Conservation (phyloP, 2,329 filamentous ascomycete genomes). For the Talaromyces sp. region DNA sequence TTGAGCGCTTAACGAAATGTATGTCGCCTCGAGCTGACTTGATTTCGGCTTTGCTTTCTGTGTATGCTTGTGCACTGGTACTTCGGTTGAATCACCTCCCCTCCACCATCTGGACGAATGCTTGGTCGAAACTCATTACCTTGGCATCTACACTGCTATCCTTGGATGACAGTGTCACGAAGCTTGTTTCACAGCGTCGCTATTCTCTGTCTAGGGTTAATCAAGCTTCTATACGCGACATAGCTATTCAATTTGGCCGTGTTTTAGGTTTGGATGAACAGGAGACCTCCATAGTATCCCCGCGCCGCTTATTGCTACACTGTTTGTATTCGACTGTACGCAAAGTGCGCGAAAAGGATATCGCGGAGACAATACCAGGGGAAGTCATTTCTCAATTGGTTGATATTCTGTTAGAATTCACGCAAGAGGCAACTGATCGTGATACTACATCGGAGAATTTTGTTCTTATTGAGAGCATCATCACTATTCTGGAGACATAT, state of each 20-base stretch:
- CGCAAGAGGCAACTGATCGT: conserved; percentile 12
- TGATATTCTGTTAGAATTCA: conserved; percentile 24
- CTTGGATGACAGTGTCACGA: conserved; percentile 25
- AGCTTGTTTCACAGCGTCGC: conserved; percentile 20
- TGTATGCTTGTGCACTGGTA: conserved; percentile 31
- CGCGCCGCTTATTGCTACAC: conserved; percentile 30
- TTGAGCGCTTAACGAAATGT: conserved; percentile 61
- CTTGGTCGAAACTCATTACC: conserved; percentile 31
- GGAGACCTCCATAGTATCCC: conserved; percentile 23
- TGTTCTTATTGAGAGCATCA: conserved; percentile 23
- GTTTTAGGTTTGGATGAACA: conserved; percentile 24
- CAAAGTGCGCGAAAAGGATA: conserved; percentile 29
- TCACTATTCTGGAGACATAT: conserved; percentile 37
- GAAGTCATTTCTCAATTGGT: conserved; percentile 27
- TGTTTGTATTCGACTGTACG: conserved; percentile 30
- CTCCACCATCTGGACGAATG: conserved; percentile 24
- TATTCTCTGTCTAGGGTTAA: conserved; percentile 28
- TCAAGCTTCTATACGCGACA: conserved; percentile 26
- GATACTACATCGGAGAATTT: conserved; percentile 17
- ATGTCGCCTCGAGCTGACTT: conserved; percentile 56
- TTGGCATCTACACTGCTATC: conserved; percentile 25
- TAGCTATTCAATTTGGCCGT: conserved; percentile 21
- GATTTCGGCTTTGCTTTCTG: conserved; percentile 27
- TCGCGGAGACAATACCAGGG: conserved; percentile 23
- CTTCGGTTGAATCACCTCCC: conserved; percentile 25